Evolutionary conservation across 768 basidiomycete genomes (phyloP), one percentile per base, ranked within the genome.

Genomic region (Suillus ampliporus): DNA sequence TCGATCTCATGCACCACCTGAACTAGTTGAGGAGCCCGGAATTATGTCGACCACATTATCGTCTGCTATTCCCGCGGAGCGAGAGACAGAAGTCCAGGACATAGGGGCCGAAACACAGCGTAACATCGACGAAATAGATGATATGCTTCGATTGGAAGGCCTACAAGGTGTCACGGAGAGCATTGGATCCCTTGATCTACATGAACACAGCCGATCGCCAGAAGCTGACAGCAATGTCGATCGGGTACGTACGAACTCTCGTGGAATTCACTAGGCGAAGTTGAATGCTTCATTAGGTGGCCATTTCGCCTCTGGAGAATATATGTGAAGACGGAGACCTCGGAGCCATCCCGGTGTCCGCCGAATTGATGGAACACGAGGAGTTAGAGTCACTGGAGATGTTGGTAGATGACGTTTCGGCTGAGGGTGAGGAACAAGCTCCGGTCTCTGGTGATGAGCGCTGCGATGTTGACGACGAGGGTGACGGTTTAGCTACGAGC

Each of bases 121-220:
- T 8, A 10, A 4, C 5, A 2, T 17, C 37, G 23, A 26, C 23
- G 23, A 17, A 38, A 17, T 54, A 10, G 23, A 28, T 26, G 54
- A 19, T 2, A 19, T 56, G 26, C 17, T 28, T 41, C 38, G 23
- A 11, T 23, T 38, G 23, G 54, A 56, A 26, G 54, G 38, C 15
- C 26, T 56, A 23, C 54, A 56, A 26, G 54, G 38, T 8, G 54
- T 56, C 38, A 56, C 54, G 6, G 54, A 41, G 17, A 41, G 38
- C 26, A 56, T 56, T 19, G 38, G 54, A 40, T 56, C 38, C 17
- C 38, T 56, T 15, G 54, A 56, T 56, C 26, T 56, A 26, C 17
- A 41, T 10, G 54, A 40, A 26, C 23, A n/a, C 23, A 40, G 54
- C 3, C 38, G 54, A 40, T 56, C 54, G 23, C 23, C 54, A 10